phyloP scores from a whole-genome alignment of 2,329 filamentous ascomycete species.

The Nothopassalora personata region DNA sequence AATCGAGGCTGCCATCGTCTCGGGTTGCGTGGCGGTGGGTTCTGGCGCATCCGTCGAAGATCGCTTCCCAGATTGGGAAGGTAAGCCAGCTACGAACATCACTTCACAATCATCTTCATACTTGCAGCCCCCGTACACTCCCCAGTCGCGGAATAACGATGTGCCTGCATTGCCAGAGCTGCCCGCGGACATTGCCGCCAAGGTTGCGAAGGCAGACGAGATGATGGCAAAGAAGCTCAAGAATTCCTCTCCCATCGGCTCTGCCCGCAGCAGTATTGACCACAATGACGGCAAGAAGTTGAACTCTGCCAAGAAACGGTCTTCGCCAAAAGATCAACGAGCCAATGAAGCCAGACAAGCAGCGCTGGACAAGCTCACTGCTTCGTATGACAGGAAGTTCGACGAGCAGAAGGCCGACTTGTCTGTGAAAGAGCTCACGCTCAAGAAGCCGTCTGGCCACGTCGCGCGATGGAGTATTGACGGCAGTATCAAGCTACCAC shows the following conservation, averaged over 20 bases:
- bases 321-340: neutral
- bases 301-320: conserved; percentile 3
- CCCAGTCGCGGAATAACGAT: conserved; percentile 11
- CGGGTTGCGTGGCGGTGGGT: conserved; percentile 6
- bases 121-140: neutral
- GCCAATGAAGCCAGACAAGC: conserved; percentile 7
- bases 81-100: conserved; percentile 15
- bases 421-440: neutral
- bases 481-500: conserved; percentile 9
- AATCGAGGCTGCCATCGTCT: neutral
- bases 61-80: conserved; percentile 26
- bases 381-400: neutral
- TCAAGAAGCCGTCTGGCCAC: neutral
- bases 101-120: neutral
- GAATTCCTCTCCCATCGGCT: conserved; percentile 14
- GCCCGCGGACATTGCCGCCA: conserved; percentile 26
- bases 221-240: conserved; percentile 26
- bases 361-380: conserved; percentile 3
- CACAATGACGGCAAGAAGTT: conserved; percentile 4
- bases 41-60: conserved; percentile 24
- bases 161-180: conserved; percentile 30
- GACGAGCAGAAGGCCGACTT: neutral
- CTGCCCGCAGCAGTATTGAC: conserved; percentile 23
- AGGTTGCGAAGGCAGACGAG: conserved; percentile 23
- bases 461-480: conserved; percentile 3